Conservation (phyloP, 2,329 filamentous ascomycete species). For the Metarhizium anisopliae region DNA sequence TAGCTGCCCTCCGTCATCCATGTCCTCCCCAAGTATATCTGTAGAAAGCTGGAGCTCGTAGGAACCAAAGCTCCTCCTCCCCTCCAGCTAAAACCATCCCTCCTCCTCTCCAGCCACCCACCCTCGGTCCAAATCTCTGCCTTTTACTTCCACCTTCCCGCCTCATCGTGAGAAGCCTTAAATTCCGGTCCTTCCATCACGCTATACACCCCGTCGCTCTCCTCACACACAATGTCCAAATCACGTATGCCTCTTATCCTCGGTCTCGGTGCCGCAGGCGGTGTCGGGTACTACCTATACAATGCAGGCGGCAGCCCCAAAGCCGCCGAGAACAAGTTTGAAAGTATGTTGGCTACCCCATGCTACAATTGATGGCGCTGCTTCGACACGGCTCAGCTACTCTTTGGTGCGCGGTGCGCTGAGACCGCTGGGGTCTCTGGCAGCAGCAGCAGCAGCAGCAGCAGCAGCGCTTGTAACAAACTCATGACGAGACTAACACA, state of each 20-base stretch:
- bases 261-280: slow-evolving; percentile 56
- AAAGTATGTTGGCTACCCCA: slow-evolving; percentile 46
- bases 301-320: slow-evolving; percentile 71
- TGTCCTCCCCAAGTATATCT: not conserved
- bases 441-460: no score
- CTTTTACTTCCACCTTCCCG: not conserved
- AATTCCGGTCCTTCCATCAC: not conserved
- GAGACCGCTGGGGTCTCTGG: no score
- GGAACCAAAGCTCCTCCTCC: not conserved
- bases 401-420: no score
- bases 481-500: not conserved
- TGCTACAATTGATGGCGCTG: not conserved
- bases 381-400: not conserved
- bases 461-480: not conserved
- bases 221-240: slow-evolving; percentile 30
- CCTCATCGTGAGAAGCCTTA: not conserved
- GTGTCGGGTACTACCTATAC: slow-evolving; percentile 86
- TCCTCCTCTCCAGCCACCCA: slow-evolving; percentile 1
- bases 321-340: slow-evolving; percentile 75
- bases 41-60: not conserved
- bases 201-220: no score
- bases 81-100: slow-evolving; percentile 1
- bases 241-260: slow-evolving; percentile 40
- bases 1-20: not conserved
- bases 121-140: not conserved